Percentiles rank a stretch among this genome's conserved stretches.
These are phyloP conservation scores for Colletotrichum lupini DNA, from an alignment of 2,329 filamentous ascomycete species.

Conservation along the genomic window DNA sequence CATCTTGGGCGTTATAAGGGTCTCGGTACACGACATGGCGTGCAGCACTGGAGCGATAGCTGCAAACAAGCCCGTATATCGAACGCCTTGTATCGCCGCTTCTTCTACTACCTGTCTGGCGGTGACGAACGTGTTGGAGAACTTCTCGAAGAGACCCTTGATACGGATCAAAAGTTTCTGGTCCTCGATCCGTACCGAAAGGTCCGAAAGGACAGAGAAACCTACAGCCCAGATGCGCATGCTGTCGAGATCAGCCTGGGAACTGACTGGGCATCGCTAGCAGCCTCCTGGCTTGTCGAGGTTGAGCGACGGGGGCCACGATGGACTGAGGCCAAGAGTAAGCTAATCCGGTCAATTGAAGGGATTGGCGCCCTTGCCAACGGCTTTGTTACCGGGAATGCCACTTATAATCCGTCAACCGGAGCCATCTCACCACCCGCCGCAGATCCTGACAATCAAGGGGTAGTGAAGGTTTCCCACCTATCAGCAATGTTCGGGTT, in stretches of 20 bases:
- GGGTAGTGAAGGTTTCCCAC: slow-evolving; percentile 56
- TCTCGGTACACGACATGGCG: slow-evolving; percentile 70
- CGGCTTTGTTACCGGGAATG: not conserved
- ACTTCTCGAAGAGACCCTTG: not conserved
- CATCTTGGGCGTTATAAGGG: slow-evolving; percentile 63
- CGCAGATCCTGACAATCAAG: not conserved
- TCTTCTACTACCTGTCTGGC: slow-evolving; percentile 63
- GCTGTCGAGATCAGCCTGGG: not conserved
- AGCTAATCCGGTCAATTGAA: not conserved
- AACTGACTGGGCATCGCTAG: not conserved
- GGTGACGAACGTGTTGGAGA: not conserved
- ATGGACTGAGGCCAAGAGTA: not conserved
- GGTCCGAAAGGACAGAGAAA: not conserved
- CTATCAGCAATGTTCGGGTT: slow-evolving; percentile 68
- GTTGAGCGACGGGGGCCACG: not conserved
- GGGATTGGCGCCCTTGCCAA: not conserved
- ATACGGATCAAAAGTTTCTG: not conserved
- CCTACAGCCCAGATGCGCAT: not conserved
- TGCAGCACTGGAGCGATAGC: slow-evolving; percentile 71
- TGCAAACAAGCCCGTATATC: slow-evolving; percentile 72
- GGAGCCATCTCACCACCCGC: not conserved
- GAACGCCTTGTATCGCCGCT: slow-evolving; percentile 64
- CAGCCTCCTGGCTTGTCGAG: not conserved
- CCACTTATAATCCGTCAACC: not conserved
- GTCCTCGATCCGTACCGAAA: not conserved